Percentiles rank a stretch among this genome's conserved stretches.
Conservation (phyloP, 257 asterid species). For the Lantana camara region DNA sequence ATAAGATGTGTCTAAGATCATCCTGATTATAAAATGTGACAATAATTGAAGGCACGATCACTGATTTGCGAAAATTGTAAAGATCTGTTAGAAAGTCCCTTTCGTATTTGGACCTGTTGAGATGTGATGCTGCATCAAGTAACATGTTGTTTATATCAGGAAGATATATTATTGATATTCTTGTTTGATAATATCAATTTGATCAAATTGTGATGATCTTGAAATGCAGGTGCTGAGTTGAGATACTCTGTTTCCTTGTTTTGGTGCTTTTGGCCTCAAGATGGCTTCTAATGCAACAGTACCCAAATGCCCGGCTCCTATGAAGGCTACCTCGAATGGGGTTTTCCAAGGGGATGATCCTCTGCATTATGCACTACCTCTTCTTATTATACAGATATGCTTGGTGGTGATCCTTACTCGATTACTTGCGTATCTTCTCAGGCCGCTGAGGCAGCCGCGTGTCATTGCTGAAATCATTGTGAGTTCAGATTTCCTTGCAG, state of each 20-base stretch:
- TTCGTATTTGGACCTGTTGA: no score
- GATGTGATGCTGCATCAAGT: no score
- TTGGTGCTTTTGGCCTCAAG: slow-evolving; percentile 31
- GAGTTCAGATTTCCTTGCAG: slow-evolving; percentile 23
- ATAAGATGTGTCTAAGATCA: slow-evolving; percentile 11
- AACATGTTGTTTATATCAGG: neutral
- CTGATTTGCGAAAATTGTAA: neutral
- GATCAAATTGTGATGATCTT: neutral
- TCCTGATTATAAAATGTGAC: neutral
- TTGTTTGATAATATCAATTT: neutral
- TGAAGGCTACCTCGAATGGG: slow-evolving; percentile 86
- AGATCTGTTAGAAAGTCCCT: no score
- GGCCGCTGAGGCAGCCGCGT: slow-evolving; percentile 82
- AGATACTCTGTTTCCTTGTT: slow-evolving; percentile 28
- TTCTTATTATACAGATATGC: slow-evolving; percentile 72
- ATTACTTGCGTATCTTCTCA: slow-evolving; percentile 62
- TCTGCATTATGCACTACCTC: slow-evolving; percentile 76
- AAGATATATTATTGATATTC: neutral
- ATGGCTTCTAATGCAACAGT: slow-evolving; percentile 58
- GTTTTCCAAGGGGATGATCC: slow-evolving; percentile 82
- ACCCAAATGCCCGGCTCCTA: slow-evolving; percentile 46
- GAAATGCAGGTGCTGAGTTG: slow-evolving; percentile 40
- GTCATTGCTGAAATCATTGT: slow-evolving; percentile 87
- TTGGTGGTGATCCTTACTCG: slow-evolving; percentile 63
- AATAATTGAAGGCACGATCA: neutral